phyloP scores from a whole-genome alignment of 1,284 basidiomycete species.

The Sphaerobolus stellatus region DNA sequence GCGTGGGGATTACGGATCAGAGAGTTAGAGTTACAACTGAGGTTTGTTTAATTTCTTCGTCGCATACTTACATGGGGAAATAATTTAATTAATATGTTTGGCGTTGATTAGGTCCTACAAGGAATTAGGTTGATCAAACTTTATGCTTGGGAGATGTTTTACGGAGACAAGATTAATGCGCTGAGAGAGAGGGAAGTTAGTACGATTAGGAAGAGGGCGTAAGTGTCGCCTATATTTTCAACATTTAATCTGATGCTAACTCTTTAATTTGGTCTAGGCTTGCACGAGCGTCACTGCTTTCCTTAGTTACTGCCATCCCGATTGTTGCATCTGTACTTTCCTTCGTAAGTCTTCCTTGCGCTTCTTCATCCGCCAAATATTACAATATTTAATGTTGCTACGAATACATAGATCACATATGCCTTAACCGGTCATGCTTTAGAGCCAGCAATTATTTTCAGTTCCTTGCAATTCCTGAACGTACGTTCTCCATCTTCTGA shows the following conservation, averaged over 20 bases:
- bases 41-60: slow-evolving; percentile 28
- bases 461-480: slow-evolving; percentile 73
- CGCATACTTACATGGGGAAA: neutral
- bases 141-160: slow-evolving; percentile 67
- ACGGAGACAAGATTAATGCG: slow-evolving; percentile 49
- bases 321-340: slow-evolving; percentile 69
- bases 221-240: slow-evolving; percentile 23
- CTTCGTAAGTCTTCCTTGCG: slow-evolving; percentile 49
- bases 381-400: neutral
- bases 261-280: slow-evolving; percentile 32
- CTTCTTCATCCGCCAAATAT: neutral
- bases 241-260: neutral
- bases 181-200: slow-evolving; percentile 54
- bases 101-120: slow-evolving; percentile 47
- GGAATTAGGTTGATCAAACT: slow-evolving; percentile 63
- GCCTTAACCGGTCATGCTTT: slow-evolving; percentile 62
- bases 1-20: slow-evolving; percentile 71
- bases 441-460: slow-evolving; percentile 71
- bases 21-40: slow-evolving; percentile 66
- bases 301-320: slow-evolving; percentile 60
- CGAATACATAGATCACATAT: slow-evolving; percentile 60
- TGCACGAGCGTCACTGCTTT: slow-evolving; percentile 55
- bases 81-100: slow-evolving; percentile 4
- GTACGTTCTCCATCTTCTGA: slow-evolving; percentile 37
- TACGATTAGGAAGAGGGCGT: slow-evolving; percentile 51